phyloP scores from a whole-genome alignment of 1,284 basidiomycete species.

The Puccinia coronata region DNA sequence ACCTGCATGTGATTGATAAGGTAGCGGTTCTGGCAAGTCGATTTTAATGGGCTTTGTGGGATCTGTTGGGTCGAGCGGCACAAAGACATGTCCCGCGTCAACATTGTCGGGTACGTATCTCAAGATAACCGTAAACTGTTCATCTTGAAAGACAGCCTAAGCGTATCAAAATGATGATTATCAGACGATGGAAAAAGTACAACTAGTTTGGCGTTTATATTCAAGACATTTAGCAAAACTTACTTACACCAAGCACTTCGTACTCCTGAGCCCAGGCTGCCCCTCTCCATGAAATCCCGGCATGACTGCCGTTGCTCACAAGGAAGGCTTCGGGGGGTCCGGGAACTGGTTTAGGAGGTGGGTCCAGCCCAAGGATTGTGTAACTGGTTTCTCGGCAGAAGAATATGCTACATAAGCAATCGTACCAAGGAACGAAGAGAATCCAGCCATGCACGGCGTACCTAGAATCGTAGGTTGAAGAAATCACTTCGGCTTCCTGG shows the following conservation, averaged over 20 bases:
- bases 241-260: conserved; percentile 29
- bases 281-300: conserved; percentile 40
- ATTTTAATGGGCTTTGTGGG: conserved; percentile 24
- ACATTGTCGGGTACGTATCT: conserved; percentile 30
- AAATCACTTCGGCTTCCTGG: conserved; percentile 34
- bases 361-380: background rate
- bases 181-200: no score
- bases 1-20: conserved; percentile 17
- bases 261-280: conserved; percentile 44
- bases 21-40: background rate
- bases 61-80: conserved; percentile 32
- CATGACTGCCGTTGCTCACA: conserved; percentile 21
- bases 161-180: no score
- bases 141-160: conserved; percentile 14
- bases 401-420: no score
- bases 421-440: no score
- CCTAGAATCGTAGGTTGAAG: conserved; percentile 42
- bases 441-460: background rate
- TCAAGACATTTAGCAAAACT: no score
- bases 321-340: conserved; percentile 35
- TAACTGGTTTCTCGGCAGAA: conserved; percentile 1
- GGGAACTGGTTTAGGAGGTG: conserved; percentile 37
- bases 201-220: no score
- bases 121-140: background rate
- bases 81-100: conserved; percentile 29